Evolutionary conservation across 129 eudicot species (phyloP).

Genomic region (Centrapalus pauciflorus): DNA sequence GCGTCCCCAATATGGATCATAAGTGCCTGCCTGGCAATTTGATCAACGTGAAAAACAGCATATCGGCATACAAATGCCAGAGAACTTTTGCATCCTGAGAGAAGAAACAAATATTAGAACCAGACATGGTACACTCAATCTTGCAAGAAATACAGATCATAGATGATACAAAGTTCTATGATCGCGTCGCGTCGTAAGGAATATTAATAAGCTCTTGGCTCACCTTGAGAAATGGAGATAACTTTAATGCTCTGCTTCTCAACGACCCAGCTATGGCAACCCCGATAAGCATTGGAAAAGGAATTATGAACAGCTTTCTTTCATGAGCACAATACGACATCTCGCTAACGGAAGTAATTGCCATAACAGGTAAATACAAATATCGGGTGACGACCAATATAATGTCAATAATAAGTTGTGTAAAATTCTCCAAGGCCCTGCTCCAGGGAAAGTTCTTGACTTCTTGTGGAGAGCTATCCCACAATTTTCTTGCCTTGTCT

Average conservation of each 20-base stretch:
- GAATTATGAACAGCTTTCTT: slow-evolving; percentile 53
- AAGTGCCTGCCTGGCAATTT: slow-evolving; percentile 94
- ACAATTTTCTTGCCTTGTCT: slow-evolving; percentile 51
- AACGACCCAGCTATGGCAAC: slow-evolving; percentile 60
- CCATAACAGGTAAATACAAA: slow-evolving; percentile 58
- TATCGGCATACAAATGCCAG: slow-evolving; percentile 67
- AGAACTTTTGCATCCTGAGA: slow-evolving; percentile 59
- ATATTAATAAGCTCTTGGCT: not conserved
- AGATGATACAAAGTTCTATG: too few relatives aligned
- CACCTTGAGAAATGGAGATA: slow-evolving; percentile 80
- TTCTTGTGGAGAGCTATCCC: slow-evolving; percentile 73
- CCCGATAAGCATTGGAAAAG: slow-evolving; percentile 67
- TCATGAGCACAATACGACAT: slow-evolving; percentile 88
- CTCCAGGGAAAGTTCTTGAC: slow-evolving; percentile 84
- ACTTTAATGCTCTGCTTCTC: slow-evolving; percentile 53
- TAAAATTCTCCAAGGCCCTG: slow-evolving; percentile 53
- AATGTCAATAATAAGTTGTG: slow-evolving; percentile 70
- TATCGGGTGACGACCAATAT: slow-evolving; percentile 51
- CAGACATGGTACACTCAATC: not conserved
- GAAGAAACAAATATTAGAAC: not conserved
- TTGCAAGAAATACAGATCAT: not conserved
- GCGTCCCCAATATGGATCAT: slow-evolving; percentile 95
- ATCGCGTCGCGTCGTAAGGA: not conserved
- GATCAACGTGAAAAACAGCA: slow-evolving; percentile 61
- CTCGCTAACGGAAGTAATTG: slow-evolving; percentile 70